Base-by-base conservation (phyloP, 371 early-diverging fungal species). In the Circinella umbellata region DNA sequence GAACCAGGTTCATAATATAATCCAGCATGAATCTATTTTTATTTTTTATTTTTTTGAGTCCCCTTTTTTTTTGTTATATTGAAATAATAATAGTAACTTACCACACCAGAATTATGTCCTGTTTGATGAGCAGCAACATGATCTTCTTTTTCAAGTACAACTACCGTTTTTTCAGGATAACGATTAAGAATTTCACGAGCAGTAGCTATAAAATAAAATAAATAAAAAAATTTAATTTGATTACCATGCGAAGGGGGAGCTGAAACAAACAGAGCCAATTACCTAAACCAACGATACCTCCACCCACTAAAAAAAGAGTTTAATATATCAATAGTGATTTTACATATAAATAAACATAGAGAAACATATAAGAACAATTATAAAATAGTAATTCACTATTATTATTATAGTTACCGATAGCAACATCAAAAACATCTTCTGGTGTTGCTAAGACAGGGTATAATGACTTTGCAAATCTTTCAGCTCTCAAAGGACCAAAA, bases 101-200 rank as follows among this genome's bases (percentile, higher is more conserved):
- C 76, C 27, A 83, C 83, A 60, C 83, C 83, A 38, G 79, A 79
- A 53, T 83, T 83, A 54, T 83, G 83, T 14, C 83, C 83, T 0
- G 80, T 77, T 66, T 83, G 83, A 66, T 83, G 83, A 20, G 75
- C 73, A 53, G 79, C 83, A 14, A 83, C 80, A 37, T 83, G 79
- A 36, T 71, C 67, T 63, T 83, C 83, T 54, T 80, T 80, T 63
- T 83, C 83, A 38, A 83, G 64, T 1, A 83, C 79, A 59, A 79
- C 80, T 0, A 83, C 79, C 0, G 80, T 83, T 74, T 79, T 83
- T 7, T 76, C 64, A 0, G 79, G 79, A 57, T 79, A 80, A 14
- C 83, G 72, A 4, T 77, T 73, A 34, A 83, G 63, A 39, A 83
- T 57, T 69, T 83, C 83, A 48, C 83, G 74, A 14, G 83, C 83